Conservation (phyloP, 2,329 filamentous ascomycete genomes). For the Aspergillus puulaauensis region DNA sequence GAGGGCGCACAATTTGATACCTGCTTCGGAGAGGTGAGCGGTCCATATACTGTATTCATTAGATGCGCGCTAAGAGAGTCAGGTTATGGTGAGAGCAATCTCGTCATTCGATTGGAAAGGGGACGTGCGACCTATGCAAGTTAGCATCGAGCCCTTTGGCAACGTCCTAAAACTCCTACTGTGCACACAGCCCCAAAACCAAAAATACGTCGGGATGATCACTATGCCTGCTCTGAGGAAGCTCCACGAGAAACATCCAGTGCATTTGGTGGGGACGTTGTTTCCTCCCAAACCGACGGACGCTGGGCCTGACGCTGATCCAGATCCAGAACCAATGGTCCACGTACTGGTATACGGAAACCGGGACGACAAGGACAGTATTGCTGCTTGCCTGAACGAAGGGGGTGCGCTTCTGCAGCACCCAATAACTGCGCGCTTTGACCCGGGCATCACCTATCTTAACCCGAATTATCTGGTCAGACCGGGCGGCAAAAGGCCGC, state of each 20-base stretch:
- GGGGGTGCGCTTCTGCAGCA: constrained; percentile 4
- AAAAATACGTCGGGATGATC: background rate
- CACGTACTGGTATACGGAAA: constrained; percentile 3
- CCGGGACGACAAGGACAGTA: background rate
- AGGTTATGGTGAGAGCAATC: background rate
- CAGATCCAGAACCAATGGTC: background rate
- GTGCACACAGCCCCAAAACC: background rate
- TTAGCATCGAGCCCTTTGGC: background rate
- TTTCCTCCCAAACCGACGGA: background rate
- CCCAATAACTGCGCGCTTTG: background rate
- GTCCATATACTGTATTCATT: background rate
- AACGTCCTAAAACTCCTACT: background rate
- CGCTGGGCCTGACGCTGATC: background rate
- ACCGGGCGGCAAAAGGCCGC: background rate
- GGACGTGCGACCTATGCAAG: background rate
- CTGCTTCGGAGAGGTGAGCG: constrained; percentile 9
- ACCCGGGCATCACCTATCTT: background rate
- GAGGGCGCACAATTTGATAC: background rate
- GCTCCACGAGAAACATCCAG: background rate
- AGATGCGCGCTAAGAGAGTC: background rate
- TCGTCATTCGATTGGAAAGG: background rate
- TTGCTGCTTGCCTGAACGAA: background rate
- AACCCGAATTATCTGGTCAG: constrained; percentile 6
- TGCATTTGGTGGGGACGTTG: background rate
- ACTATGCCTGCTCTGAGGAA: background rate